Evolutionary conservation across 2,329 filamentous ascomycete species (phyloP).

Genomic region (Alternaria incomplexa): DNA sequence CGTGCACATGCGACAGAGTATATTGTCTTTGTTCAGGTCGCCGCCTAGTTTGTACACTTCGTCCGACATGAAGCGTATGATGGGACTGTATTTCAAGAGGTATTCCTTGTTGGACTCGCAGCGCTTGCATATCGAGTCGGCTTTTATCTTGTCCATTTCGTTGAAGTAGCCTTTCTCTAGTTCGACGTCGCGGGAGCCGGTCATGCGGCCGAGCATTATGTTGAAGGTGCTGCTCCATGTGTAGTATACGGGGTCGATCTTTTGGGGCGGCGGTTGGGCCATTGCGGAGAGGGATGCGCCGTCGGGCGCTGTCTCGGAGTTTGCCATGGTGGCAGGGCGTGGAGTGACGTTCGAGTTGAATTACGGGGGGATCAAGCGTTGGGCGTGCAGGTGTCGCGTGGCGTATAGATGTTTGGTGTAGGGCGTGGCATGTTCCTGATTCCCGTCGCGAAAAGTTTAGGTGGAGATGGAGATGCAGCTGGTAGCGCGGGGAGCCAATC

Average conservation of each 20-base stretch:
- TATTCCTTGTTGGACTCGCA: constrained; percentile 86
- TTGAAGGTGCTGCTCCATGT: constrained; percentile 86
- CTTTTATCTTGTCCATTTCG: constrained; percentile 75
- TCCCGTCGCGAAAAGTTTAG: constrained; percentile 29
- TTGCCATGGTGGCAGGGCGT: constrained; percentile 27
- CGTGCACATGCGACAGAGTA: constrained; percentile 82
- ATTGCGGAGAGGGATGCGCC: constrained; percentile 34
- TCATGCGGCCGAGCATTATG: constrained; percentile 71
- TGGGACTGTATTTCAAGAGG: constrained; percentile 81
- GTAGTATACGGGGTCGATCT: constrained; percentile 51
- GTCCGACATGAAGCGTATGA: constrained; percentile 84
- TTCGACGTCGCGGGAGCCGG: constrained; percentile 31
- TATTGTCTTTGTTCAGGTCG: constrained; percentile 73
- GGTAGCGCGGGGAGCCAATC: constrained; percentile 30
- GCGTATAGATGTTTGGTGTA: neutral
- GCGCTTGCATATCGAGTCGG: constrained; percentile 76
- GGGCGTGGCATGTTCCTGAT: constrained; percentile 21
- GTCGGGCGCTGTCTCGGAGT: constrained; percentile 33
- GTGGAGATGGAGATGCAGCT: constrained; percentile 8
- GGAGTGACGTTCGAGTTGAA: neutral
- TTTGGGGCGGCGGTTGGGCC: constrained; percentile 23
- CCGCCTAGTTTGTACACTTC: constrained; percentile 82
- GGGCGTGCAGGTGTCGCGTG: constrained; percentile 10
- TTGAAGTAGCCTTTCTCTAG: constrained; percentile 70
- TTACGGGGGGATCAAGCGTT: neutral